phyloP scores from a whole-genome alignment of 306 rosid species.

The Medicago truncatula region MtrunA17r5.0-ANR NC_053046.1:10729001-10729500 shows the following conservation, averaged over 20 bases:
- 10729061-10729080: no score
- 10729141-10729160: no score
- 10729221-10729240: slow-evolving; percentile 11
- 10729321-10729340: slow-evolving; percentile 13
- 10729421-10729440: slow-evolving; percentile 87
- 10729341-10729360: slow-evolving; percentile 5
- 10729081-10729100: no score
- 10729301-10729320: slow-evolving; percentile 37
- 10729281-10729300: neutral
- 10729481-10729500: slow-evolving; percentile 91
- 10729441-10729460: slow-evolving; percentile 67
- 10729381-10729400: slow-evolving; percentile 69
- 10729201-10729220: slow-evolving; percentile 34
- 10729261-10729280: neutral
- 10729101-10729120: no score
- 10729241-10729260: slow-evolving; percentile 5
- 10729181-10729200: slow-evolving; percentile 24
- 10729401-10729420: slow-evolving; percentile 67
- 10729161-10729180: neutral
- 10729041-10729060: no score
- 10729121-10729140: no score
- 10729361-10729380: slow-evolving; percentile 48
- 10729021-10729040: no score
- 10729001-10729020: no score
- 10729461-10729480: slow-evolving; percentile 88